These are phyloP conservation scores for Exutisphaerella laricina DNA, from an alignment of 2,329 filamentous ascomycete genomes.

Conservation along the genomic window DNA sequence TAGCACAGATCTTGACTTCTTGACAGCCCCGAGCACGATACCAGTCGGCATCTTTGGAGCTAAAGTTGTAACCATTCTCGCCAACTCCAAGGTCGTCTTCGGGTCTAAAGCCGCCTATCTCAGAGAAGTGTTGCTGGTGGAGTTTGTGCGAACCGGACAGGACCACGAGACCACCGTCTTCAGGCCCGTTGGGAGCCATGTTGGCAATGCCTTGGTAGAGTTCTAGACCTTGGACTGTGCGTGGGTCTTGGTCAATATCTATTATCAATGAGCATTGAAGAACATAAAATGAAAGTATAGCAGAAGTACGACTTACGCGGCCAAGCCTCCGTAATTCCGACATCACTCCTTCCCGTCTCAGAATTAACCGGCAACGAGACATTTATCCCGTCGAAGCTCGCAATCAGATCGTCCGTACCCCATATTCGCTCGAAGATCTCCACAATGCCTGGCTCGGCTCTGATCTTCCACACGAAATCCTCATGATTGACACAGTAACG, in stretches of 20 bases:
- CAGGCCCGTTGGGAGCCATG: conserved; percentile 39
- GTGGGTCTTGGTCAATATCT: conserved; percentile 23
- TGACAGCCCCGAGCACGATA: conserved; percentile 20
- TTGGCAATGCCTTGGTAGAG: conserved; percentile 24
- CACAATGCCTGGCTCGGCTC: conserved; percentile 22
- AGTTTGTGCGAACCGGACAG: conserved; percentile 41
- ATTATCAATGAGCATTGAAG: too few relatives aligned
- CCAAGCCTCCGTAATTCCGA: conserved; percentile 12
- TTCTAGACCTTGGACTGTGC: conserved; percentile 16
- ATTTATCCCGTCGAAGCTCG: conserved; percentile 25
- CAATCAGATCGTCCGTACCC: conserved; percentile 25
- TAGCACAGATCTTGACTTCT: conserved; percentile 21
- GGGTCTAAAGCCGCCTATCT: conserved; percentile 26
- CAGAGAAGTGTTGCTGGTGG: conserved; percentile 42
- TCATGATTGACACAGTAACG: conserved; percentile 25
- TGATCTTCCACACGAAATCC: conserved; percentile 25
- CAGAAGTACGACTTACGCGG: too few relatives aligned
- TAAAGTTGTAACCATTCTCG: conserved; percentile 32
- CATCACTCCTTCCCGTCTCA: conserved; percentile 16
- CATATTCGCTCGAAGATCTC: conserved; percentile 21
- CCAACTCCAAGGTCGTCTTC: conserved; percentile 19
- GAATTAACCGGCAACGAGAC: conserved; percentile 20
- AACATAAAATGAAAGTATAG: too few relatives aligned
- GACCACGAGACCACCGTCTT: conserved; percentile 45
- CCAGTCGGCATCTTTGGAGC: conserved; percentile 29